A percentile compares a stretch with the other conserved stretches of the same genome.
phyloP scores from a whole-genome alignment of 73 alveolate genomes.

The Blepharisma japonicum region DNA sequence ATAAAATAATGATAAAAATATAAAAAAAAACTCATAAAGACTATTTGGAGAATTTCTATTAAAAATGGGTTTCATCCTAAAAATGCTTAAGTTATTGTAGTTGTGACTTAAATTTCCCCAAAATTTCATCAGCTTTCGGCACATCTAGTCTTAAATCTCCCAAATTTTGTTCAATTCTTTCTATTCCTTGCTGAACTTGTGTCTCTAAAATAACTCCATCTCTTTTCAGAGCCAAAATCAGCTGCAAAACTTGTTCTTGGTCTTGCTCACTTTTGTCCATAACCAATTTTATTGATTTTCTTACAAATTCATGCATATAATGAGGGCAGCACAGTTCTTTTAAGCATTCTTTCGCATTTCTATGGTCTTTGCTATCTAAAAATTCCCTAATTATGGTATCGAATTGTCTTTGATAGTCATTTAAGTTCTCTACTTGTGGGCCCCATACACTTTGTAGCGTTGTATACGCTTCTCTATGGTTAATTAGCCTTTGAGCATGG shows the following conservation, averaged over 20 bases:
- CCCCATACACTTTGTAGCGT: slow-evolving; percentile 27
- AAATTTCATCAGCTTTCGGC: slow-evolving; percentile 27
- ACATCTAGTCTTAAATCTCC: neutral
- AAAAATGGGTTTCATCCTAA: too few species aligned
- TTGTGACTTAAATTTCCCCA: neutral
- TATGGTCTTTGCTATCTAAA: slow-evolving; percentile 22
- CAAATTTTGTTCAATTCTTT: neutral
- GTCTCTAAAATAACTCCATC: neutral
- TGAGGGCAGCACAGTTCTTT: slow-evolving; percentile 9
- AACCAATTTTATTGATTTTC: neutral
- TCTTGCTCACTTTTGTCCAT: slow-evolving; percentile 7
- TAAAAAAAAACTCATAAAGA: too few species aligned
- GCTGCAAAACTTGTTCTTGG: neutral
- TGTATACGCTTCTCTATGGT: slow-evolving; percentile 11
- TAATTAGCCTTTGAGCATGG: neutral
- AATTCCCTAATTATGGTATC: slow-evolving; percentile 1
- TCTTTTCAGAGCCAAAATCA: neutral
- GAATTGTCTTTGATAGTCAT: neutral
- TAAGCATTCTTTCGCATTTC: slow-evolving; percentile 22
- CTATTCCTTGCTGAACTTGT: slow-evolving; percentile 1
- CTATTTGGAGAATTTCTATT: too few species aligned
- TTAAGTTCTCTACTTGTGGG: neutral
- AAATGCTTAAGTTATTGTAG: neutral
- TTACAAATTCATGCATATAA: slow-evolving; percentile 25
- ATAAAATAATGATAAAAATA: too few species aligned